Evolutionary conservation across 108 stramenopile species (phyloP).

Genomic region (Cyclotella kingstonii): DNA sequence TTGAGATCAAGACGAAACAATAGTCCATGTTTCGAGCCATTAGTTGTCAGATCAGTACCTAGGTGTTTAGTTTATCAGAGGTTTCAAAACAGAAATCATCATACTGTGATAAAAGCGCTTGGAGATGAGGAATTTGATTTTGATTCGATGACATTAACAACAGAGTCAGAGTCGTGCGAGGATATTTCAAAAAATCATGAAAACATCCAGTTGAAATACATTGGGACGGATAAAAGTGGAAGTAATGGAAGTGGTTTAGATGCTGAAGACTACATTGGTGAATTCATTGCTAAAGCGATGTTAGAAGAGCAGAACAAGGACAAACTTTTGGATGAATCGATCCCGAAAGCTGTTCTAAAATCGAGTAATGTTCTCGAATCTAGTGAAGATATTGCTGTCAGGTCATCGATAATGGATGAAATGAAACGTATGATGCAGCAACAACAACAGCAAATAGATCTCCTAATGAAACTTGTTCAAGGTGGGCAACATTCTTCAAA

Average conservation of each 20-base stretch:
- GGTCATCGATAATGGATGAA: constrained; percentile 22
- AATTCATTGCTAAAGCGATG: constrained; percentile 20
- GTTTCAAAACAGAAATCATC: too few species aligned
- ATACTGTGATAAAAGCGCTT: too few species aligned
- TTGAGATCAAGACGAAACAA: too few species aligned
- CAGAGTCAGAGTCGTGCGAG: too few species aligned
- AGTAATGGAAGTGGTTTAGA: constrained; percentile 10
- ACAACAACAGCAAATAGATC: constrained; percentile 61
- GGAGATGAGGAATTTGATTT: too few species aligned
- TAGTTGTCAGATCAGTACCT: too few species aligned
- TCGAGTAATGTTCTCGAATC: neutral
- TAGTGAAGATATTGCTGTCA: neutral
- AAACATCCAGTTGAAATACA: too few species aligned
- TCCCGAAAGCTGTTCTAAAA: neutral
- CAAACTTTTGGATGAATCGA: neutral
- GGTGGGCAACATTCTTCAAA: constrained; percentile 19
- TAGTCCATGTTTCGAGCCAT: too few species aligned
- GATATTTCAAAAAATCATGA: too few species aligned
- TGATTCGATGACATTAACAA: neutral
- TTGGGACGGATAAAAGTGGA: constrained; percentile 4
- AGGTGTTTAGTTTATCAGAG: too few species aligned
- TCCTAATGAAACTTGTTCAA: constrained; percentile 42
- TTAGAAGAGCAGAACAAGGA: neutral
- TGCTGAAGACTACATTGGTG: constrained; percentile 15
- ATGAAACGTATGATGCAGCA: constrained; percentile 48